Evolutionary conservation across 495 filamentous ascomycete species (phyloP).

Genomic region (Xylaria acuta): DNA sequence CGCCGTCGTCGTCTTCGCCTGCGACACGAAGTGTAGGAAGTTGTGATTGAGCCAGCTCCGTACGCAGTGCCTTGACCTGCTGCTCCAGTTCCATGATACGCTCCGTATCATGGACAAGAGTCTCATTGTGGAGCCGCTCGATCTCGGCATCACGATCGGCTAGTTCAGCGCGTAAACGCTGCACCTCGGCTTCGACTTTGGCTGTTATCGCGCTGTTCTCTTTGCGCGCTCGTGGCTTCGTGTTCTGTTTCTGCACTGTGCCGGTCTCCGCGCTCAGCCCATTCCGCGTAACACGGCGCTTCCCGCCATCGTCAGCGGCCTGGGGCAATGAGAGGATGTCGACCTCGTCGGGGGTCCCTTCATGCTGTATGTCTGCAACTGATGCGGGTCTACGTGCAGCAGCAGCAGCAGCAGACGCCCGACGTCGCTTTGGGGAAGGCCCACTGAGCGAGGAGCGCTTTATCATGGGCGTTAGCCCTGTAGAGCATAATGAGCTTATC

Average conservation of each 20-base stretch:
- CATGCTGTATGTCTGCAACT: background rate
- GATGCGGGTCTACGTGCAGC: background rate
- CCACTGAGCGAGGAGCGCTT: slow-evolving; percentile 60
- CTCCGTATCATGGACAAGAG: slow-evolving; percentile 47
- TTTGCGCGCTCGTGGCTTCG: background rate
- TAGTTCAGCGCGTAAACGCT: slow-evolving; percentile 60
- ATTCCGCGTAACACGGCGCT: slow-evolving; percentile 74
- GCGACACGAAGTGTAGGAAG: slow-evolving; percentile 32
- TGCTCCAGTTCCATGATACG: slow-evolving; percentile 50
- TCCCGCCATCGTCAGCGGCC: slow-evolving; percentile 71
- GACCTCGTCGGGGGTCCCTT: slow-evolving; percentile 37
- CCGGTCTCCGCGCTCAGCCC: slow-evolving; percentile 34
- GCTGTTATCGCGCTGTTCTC: slow-evolving; percentile 40
- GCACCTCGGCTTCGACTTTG: slow-evolving; percentile 43
- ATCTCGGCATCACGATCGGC: slow-evolving; percentile 58
- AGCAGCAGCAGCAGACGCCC: slow-evolving; percentile 54
- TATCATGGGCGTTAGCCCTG: slow-evolving; percentile 73
- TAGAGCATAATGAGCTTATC: slow-evolving; percentile 44
- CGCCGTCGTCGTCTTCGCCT: slow-evolving; percentile 26
- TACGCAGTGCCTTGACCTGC: slow-evolving; percentile 46
- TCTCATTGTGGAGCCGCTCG: slow-evolving; percentile 57
- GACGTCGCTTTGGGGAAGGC: slow-evolving; percentile 52
- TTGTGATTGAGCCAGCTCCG: slow-evolving; percentile 38
- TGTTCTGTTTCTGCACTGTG: background rate
- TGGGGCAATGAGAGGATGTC: slow-evolving; percentile 71